These are phyloP conservation scores for Trichophyton rubrum DNA, from an alignment of 2,329 filamentous ascomycete genomes.

Conservation along the genomic window DNA sequence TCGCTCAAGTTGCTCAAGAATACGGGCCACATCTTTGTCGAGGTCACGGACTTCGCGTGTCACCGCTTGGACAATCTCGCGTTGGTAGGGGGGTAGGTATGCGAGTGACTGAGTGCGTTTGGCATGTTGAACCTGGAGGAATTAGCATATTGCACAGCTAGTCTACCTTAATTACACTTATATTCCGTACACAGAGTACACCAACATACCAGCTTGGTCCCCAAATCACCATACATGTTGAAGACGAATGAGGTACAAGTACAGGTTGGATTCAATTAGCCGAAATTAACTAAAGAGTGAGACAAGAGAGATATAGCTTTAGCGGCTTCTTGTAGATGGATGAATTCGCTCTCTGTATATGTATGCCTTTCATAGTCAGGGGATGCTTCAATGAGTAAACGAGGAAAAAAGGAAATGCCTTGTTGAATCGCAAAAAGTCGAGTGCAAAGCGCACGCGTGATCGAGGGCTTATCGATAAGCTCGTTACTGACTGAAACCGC, in stretches of 20 bases:
- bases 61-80: constrained; percentile 75
- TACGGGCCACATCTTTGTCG: constrained; percentile 66
- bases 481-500: background rate
- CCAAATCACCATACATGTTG: constrained; percentile 77
- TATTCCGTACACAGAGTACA: background rate
- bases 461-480: background rate
- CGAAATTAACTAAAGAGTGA: background rate
- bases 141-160: background rate
- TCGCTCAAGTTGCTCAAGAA: constrained; percentile 71
- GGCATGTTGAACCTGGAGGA: constrained; percentile 70
- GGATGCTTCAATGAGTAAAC: background rate
- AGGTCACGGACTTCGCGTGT: constrained; percentile 88
- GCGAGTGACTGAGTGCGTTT: constrained; percentile 82
- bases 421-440: background rate
- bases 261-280: background rate
- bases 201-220: constrained; percentile 63
- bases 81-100: constrained; percentile 81
- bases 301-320: background rate
- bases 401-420: background rate
- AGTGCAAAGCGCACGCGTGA: background rate
- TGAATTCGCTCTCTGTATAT: background rate
- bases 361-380: background rate
- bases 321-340: background rate
- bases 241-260: background rate
- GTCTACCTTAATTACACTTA: background rate